These are phyloP conservation scores for Cordyceps militaris DNA, from an alignment of 2,329 filamentous ascomycete species.

Conservation along the genomic window DNA sequence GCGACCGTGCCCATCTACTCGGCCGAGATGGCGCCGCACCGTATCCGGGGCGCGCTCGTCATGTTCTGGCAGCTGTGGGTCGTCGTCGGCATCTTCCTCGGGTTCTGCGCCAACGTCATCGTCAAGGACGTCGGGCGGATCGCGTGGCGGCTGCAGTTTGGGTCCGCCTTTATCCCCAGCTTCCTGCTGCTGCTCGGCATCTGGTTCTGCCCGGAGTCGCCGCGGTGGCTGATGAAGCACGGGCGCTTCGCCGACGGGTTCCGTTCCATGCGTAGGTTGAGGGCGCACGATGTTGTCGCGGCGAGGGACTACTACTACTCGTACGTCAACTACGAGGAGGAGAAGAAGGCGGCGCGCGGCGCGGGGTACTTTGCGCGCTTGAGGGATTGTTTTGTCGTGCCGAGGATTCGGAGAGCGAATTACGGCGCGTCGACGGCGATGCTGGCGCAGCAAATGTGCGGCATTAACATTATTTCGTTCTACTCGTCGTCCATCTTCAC, in stretches of 20 bases:
- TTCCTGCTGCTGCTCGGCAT: constrained; percentile 49
- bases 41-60: constrained; percentile 63
- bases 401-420: constrained; percentile 62
- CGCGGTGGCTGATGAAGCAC: constrained; percentile 60
- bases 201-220: constrained; percentile 58
- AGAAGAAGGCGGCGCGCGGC: constrained; percentile 23
- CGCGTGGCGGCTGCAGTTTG: constrained; percentile 56
- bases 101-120: constrained; percentile 47
- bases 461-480: constrained; percentile 52
- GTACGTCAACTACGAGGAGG: constrained; percentile 31
- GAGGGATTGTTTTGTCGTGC: constrained; percentile 56
- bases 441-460: constrained; percentile 63
- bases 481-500: constrained; percentile 56
- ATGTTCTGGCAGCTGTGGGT: constrained; percentile 62
- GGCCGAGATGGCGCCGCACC: constrained; percentile 61
- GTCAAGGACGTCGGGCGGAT: constrained; percentile 44
- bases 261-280: constrained; percentile 40
- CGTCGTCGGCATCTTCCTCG: constrained; percentile 34
- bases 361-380: constrained; percentile 26
- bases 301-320: constrained; percentile 49
- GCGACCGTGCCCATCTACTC: constrained; percentile 63
- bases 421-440: constrained; percentile 72
- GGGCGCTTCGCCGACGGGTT: constrained; percentile 51
- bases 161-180: constrained; percentile 47
- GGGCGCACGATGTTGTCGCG: constrained; percentile 46